Evolutionary conservation across 2,329 filamentous ascomycete species (phyloP), one percentile per base, ranked within the genome.

Genomic region (Blastomyces gilchristii): DNA sequence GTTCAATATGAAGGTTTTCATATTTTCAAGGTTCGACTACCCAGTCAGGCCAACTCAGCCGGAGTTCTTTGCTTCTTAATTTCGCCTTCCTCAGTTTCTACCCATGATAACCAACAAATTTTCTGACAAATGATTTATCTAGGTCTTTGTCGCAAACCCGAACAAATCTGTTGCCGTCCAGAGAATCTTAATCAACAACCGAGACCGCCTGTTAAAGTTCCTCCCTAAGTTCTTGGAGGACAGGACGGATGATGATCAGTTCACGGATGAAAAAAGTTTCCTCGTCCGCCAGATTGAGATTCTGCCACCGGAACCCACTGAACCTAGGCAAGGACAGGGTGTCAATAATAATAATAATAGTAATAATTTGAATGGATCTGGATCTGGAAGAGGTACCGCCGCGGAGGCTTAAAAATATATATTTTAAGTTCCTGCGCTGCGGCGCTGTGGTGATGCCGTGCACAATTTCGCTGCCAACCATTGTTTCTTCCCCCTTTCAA

Each of bases 1-100:
- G 94, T 99, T 66, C 94, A 97, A 77, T 99, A 99, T 74, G 94
- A 99, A 75, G 94, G 92, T 8, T 99, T 99, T 75, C 94, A 99
- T 74, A 93, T 99, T 52, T 99, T 99, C 83, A 99, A 99, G 81
- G 84, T 85, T 71, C 65, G 69, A 64, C 37, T 34, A 39, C 31
- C 37, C n/a, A 14, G 25, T 52, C 28, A 56, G 12, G 12, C 49
- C 25, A 22, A 16, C 9, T 43, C 18, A 41, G 25, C 31, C 31
- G 16, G 11, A 16, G 11, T 54, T 54, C 22, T 0, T 37, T 18
- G 34, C 4, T 54, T 47, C 45, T n/a, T 39, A 8, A 54, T 54
- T 31, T 18, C 18, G 9, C 25, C n/a, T 22, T n/a, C 2, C n/a
- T 43, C 22, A 43, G 16, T 50, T 57, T 58, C 37, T 43, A 11